Conservation (phyloP, 1,139 yeast genomes). For the Yamadazyma blattariae region DNA sequence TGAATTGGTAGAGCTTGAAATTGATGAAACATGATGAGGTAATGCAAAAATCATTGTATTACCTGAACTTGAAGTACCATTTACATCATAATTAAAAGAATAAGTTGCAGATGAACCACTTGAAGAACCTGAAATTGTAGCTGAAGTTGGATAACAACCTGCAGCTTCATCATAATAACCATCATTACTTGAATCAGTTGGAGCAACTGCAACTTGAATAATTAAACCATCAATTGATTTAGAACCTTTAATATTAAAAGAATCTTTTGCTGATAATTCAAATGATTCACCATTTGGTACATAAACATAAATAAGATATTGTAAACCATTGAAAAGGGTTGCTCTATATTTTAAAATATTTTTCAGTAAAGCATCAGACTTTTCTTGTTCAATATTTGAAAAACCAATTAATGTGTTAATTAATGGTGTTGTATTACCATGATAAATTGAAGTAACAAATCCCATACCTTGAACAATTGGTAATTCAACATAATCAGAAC, state of each 20-base stretch:
- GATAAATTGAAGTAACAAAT: conserved; percentile 63
- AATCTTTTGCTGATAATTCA: conserved; percentile 32
- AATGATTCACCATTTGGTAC: conserved; percentile 39
- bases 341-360: conserved; percentile 63
- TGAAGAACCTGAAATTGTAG: conserved; percentile 27
- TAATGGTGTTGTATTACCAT: conserved; percentile 51
- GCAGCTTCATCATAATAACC: conserved; percentile 33
- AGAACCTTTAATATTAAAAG: conserved; percentile 41
- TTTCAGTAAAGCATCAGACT: conserved; percentile 37
- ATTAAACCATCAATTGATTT: conserved; percentile 51
- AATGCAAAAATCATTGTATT: conserved; percentile 60
- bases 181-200: conserved; percentile 23
- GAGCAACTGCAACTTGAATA: conserved; percentile 61
- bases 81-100: conserved; percentile 48
- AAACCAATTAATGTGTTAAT: conserved; percentile 57
- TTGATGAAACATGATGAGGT: conserved; percentile 66
- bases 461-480: conserved; percentile 76
- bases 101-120: conserved; percentile 46
- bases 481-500: conserved; percentile 31
- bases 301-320: conserved; percentile 60
- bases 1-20: conserved; percentile 33
- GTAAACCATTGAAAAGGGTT: conserved; percentile 46
- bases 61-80: conserved; percentile 53
- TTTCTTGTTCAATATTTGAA: conserved; percentile 41
- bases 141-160: conserved; percentile 38